phyloP scores from a whole-genome alignment of 495 filamentous ascomycete genomes.

The Parachaetomium inaequale region DNA sequence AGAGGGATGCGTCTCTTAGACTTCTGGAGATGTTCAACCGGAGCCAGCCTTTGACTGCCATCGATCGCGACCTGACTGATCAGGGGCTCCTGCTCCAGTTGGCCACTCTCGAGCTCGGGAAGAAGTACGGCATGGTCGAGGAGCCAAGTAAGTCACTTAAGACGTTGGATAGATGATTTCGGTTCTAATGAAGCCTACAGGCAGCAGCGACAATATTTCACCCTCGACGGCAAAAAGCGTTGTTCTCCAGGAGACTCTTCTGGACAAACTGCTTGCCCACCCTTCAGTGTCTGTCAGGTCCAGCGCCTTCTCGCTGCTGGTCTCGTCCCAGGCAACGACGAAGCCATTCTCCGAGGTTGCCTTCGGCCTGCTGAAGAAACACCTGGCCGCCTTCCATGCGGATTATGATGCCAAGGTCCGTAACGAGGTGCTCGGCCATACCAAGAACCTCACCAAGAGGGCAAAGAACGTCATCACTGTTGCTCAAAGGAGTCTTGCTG shows the following conservation, averaged over 20 bases:
- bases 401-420: slow-evolving; percentile 82
- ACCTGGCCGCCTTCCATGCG: slow-evolving; percentile 65
- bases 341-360: slow-evolving; percentile 61
- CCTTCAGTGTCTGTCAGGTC: slow-evolving; percentile 61
- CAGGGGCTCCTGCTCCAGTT: slow-evolving; percentile 57
- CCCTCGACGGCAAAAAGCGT: slow-evolving; percentile 28
- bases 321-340: slow-evolving; percentile 64
- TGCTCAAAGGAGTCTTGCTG: slow-evolving; percentile 34
- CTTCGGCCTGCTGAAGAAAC: slow-evolving; percentile 55
- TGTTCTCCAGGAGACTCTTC: slow-evolving; percentile 37
- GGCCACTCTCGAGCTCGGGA: slow-evolving; percentile 69
- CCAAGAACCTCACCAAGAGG: slow-evolving; percentile 64
- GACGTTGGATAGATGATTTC: neutral
- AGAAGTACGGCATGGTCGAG: slow-evolving; percentile 70
- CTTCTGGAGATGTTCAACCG: slow-evolving; percentile 53
- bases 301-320: slow-evolving; percentile 69
- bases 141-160: slow-evolving; percentile 60
- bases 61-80: slow-evolving; percentile 46
- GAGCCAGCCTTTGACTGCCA: slow-evolving; percentile 38
- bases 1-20: slow-evolving; percentile 47
- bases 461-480: slow-evolving; percentile 51
- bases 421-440: slow-evolving; percentile 66
- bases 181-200: slow-evolving; percentile 10
- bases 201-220: slow-evolving; percentile 7
- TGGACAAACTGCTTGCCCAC: slow-evolving; percentile 59